Evolutionary conservation across 2,329 filamentous ascomycete genomes (phyloP).

Genomic region (Rhynchosporium agropyri): DNA sequence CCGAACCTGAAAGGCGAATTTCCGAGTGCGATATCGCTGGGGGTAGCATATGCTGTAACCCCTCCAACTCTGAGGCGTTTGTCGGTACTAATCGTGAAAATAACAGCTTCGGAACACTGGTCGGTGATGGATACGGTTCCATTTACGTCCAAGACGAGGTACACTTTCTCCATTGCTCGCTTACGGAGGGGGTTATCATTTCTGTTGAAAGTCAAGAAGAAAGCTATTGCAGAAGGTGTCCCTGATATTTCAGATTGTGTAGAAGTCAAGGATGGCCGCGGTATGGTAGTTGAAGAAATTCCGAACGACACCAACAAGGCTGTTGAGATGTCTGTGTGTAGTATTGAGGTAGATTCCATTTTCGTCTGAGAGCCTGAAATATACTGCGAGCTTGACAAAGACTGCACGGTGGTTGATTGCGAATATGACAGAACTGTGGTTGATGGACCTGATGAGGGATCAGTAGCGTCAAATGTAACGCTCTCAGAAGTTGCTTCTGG

Average conservation of each 20-base stretch:
- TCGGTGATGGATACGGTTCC: conserved; percentile 4
- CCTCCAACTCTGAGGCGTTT: neutral
- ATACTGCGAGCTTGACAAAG: no score
- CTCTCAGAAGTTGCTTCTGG: neutral
- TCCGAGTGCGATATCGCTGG: neutral
- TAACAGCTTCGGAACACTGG: conserved; percentile 3
- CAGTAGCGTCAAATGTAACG: neutral
- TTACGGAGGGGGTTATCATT: neutral
- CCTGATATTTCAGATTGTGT: neutral
- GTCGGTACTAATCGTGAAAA: conserved; percentile 13
- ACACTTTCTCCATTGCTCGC: conserved; percentile 3
- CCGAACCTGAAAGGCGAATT: conserved; percentile 1
- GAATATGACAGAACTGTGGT: neutral
- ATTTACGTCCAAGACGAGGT: neutral
- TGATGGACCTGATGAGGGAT: neutral
- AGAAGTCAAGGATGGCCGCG: neutral
- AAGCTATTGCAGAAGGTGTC: neutral
- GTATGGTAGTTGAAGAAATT: neutral
- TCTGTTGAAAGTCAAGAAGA: neutral
- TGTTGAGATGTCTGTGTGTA: neutral
- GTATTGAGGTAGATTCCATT: neutral
- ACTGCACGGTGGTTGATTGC: no score
- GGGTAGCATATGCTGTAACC: conserved; percentile 8
- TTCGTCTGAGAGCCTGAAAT: neutral
- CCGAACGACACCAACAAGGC: neutral